These are phyloP conservation scores for Basipetospora sp. DNA, from an alignment of 2,329 filamentous ascomycete species.

Conservation along the genomic window DNA sequence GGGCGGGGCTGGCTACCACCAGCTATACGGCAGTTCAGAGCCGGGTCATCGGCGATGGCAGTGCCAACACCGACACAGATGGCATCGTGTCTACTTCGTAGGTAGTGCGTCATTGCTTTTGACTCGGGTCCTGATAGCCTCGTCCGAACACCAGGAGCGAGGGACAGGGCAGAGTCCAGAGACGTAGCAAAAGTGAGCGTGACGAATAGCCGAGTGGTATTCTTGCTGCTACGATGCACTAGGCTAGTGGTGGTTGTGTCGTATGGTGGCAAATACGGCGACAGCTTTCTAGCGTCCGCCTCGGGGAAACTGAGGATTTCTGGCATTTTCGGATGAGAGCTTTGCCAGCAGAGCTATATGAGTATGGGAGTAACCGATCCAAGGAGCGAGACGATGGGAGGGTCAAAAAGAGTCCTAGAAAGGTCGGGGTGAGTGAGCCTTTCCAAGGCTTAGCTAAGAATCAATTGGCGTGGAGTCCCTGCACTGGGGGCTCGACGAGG, in stretches of 20 bases:
- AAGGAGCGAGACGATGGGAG: no score
- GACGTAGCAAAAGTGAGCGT: constrained; percentile 87
- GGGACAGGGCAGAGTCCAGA: constrained; percentile 65
- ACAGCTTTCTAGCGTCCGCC: constrained; percentile 17
- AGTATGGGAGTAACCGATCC: no score
- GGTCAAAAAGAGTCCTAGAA: no score
- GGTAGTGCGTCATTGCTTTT: constrained; percentile 85
- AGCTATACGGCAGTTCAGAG: constrained; percentile 64
- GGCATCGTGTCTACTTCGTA: constrained; percentile 68
- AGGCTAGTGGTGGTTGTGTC: constrained; percentile 1
- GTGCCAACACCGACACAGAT: constrained; percentile 79
- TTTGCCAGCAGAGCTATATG: no score
- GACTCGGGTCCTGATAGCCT: constrained; percentile 66
- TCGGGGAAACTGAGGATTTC: constrained; percentile 18
- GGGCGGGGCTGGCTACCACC: constrained; percentile 61
- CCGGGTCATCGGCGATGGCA: constrained; percentile 70
- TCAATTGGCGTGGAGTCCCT: no score
- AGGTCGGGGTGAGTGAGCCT: no score
- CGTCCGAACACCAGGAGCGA: constrained; percentile 68
- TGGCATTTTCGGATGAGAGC: no score
- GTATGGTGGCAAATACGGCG: constrained; percentile 19
- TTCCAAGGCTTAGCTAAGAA: no score
- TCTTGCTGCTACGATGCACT: background rate
- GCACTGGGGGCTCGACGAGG: no score
- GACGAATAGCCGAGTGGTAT: constrained; percentile 32